phyloP scores from a whole-genome alignment of 345 rosid species.

The Melaleuca alternifolia region DNA sequence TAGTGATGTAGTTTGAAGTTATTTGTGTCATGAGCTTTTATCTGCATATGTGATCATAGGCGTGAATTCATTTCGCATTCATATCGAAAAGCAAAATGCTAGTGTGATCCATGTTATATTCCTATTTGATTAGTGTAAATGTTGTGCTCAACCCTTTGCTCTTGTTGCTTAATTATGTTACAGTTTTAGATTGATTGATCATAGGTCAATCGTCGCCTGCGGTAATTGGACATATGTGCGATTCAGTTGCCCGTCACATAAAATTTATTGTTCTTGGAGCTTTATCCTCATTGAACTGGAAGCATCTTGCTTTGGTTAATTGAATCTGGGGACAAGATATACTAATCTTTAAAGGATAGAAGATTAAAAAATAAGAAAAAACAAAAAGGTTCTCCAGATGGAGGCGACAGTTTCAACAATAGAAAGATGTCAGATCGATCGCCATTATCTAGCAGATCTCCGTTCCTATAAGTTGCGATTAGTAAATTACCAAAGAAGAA shows the following conservation, averaged over 20 bases:
- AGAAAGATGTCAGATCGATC: not conserved
- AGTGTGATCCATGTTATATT: not conserved
- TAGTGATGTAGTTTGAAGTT: not conserved
- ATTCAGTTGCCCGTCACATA: not conserved
- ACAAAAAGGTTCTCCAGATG: not conserved
- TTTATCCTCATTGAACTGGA: not conserved
- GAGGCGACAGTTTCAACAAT: not conserved
- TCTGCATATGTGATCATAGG: not conserved
- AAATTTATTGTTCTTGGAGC: not conserved
- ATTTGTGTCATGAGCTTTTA: not conserved
- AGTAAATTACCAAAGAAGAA: not conserved
- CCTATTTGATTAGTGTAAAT: not conserved
- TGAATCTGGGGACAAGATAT: not conserved
- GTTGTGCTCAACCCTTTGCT: not conserved
- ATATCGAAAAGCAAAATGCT: not conserved
- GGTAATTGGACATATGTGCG: not conserved
- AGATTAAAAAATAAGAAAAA: not conserved
- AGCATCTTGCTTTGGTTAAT: not conserved
- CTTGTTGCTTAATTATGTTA: not conserved
- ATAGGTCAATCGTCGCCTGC: not conserved
- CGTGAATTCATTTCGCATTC: not conserved
- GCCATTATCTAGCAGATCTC: not conserved
- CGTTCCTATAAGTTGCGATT: not conserved
- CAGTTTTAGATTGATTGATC: not conserved
- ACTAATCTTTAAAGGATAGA: not conserved